A percentile compares a stretch with the other conserved stretches of the same genome.
Conservation (phyloP, 768 basidiomycete species). For the Phlebiopsis gigantea region DNA sequence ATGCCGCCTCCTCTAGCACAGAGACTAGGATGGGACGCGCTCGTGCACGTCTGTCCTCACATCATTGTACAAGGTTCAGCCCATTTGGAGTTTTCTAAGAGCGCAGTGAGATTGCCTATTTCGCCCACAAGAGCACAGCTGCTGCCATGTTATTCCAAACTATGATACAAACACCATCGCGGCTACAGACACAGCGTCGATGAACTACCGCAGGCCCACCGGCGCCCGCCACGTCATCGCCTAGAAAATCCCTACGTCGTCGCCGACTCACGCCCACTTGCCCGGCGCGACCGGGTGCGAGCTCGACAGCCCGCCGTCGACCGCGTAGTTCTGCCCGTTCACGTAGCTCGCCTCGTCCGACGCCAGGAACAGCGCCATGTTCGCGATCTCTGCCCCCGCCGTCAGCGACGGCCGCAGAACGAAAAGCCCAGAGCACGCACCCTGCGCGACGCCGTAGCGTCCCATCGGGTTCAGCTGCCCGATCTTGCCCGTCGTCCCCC, state of each 20-base stretch:
- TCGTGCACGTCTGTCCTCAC: no score
- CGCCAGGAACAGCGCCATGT: constrained; percentile 79
- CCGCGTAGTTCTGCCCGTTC: constrained; percentile 82
- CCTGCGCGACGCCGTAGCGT: constrained; percentile 77
- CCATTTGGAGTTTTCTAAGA: no score
- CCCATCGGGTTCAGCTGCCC: constrained; percentile 82
- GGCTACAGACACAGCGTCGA: background rate
- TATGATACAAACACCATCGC: background rate
- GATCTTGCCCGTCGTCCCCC: constrained; percentile 70
- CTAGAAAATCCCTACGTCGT: background rate
- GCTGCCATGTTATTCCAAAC: background rate
- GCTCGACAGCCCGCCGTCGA: constrained; percentile 81
- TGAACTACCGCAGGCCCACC: background rate
- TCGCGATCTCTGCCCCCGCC: constrained; percentile 69
- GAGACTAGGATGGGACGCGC: no score
- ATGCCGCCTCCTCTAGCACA: no score
- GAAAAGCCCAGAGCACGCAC: constrained; percentile 31
- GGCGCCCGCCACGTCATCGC: background rate
- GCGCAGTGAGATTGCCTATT: no score
- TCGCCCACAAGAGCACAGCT: no score
- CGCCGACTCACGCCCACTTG: constrained; percentile 43
- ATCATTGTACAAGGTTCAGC: no score
- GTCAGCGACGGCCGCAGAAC: background rate
- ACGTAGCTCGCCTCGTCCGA: constrained; percentile 91
- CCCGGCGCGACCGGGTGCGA: constrained; percentile 80